These are phyloP conservation scores for Westerdykella sp. DNA, from an alignment of 2,329 filamentous ascomycete species.

Conservation along the genomic window DNA sequence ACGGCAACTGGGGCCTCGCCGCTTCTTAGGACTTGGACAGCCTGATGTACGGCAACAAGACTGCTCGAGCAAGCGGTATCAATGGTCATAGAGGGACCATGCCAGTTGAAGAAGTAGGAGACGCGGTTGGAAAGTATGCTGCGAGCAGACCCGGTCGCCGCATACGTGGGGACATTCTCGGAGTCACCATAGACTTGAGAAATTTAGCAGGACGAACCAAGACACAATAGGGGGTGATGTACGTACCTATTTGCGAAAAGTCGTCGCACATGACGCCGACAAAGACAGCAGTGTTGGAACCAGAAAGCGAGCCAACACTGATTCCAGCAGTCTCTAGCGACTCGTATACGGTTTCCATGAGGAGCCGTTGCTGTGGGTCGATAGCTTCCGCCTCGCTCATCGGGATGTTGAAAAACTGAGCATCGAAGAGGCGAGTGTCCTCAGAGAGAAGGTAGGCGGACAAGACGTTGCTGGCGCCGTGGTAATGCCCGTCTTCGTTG, in stretches of 20 bases:
- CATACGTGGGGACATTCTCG: neutral
- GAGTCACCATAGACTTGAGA: neutral
- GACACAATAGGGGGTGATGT: neutral
- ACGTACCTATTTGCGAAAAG: neutral
- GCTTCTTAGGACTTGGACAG: slow-evolving; percentile 7
- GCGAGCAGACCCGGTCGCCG: slow-evolving; percentile 15
- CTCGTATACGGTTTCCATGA: slow-evolving; percentile 17
- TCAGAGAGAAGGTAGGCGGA: slow-evolving; percentile 10
- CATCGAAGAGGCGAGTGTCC: slow-evolving; percentile 13
- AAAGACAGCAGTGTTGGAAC: slow-evolving; percentile 7
- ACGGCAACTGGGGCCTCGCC: slow-evolving; percentile 11
- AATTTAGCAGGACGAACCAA: too few relatives aligned
- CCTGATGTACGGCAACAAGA: slow-evolving; percentile 25
- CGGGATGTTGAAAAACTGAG: slow-evolving; percentile 15
- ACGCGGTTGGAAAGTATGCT: slow-evolving; percentile 34
- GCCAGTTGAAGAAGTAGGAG: slow-evolving; percentile 34
- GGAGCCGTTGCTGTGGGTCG: slow-evolving; percentile 18
- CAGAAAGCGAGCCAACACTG: slow-evolving; percentile 4
- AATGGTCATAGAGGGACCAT: slow-evolving; percentile 33
- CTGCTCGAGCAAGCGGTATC: slow-evolving; percentile 37
- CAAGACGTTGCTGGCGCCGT: slow-evolving; percentile 2
- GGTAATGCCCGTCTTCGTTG: slow-evolving; percentile 4
- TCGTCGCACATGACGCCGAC: slow-evolving; percentile 7
- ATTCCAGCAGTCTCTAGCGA: slow-evolving; percentile 8
- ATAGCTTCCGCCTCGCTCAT: slow-evolving; percentile 12